phyloP scores from a whole-genome alignment of 1,139 yeast genomes.

The Candida tropicalis region DNA sequence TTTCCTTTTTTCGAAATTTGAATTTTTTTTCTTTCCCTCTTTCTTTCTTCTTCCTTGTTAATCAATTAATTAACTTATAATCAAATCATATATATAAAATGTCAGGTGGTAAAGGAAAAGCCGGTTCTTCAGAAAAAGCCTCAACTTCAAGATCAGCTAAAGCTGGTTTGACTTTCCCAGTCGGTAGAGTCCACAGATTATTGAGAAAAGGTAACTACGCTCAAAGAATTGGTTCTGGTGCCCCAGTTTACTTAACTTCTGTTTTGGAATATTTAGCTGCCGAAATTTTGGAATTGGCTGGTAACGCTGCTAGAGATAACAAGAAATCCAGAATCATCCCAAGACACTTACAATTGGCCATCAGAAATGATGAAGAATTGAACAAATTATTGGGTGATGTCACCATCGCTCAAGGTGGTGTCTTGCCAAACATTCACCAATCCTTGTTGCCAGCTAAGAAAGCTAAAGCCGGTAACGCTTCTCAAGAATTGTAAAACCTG shows the following conservation, averaged over 20 bases:
- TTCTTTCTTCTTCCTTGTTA: slow-evolving; percentile 7
- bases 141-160: slow-evolving; percentile 56
- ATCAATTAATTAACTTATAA: slow-evolving; percentile 5
- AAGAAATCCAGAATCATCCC: slow-evolving; percentile 60
- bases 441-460: slow-evolving; percentile 95
- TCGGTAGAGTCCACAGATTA: slow-evolving; percentile 58
- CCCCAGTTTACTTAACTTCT: slow-evolving; percentile 56
- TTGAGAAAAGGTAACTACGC: slow-evolving; percentile 59
- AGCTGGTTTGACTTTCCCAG: slow-evolving; percentile 59
- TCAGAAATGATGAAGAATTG: slow-evolving; percentile 57
- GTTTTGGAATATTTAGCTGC: slow-evolving; percentile 56
- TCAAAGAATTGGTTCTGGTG: slow-evolving; percentile 59
- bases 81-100: slow-evolving; percentile 25
- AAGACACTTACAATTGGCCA: slow-evolving; percentile 56
- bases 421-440: slow-evolving; percentile 94
- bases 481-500: slow-evolving; percentile 75
- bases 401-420: slow-evolving; percentile 98
- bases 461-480: slow-evolving; percentile 72
- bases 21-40: slow-evolving; percentile 12
- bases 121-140: slow-evolving; percentile 55
- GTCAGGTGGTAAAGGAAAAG: slow-evolving; percentile 60
- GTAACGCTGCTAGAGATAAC: slow-evolving; percentile 62
- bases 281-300: slow-evolving; percentile 58
- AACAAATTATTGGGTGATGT: slow-evolving; percentile 80
- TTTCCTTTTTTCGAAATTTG: slow-evolving; percentile 3